These are phyloP conservation scores for Aureobasidium sp. DNA, from an alignment of 2,329 filamentous ascomycete genomes.

Conservation along the genomic window DNA sequence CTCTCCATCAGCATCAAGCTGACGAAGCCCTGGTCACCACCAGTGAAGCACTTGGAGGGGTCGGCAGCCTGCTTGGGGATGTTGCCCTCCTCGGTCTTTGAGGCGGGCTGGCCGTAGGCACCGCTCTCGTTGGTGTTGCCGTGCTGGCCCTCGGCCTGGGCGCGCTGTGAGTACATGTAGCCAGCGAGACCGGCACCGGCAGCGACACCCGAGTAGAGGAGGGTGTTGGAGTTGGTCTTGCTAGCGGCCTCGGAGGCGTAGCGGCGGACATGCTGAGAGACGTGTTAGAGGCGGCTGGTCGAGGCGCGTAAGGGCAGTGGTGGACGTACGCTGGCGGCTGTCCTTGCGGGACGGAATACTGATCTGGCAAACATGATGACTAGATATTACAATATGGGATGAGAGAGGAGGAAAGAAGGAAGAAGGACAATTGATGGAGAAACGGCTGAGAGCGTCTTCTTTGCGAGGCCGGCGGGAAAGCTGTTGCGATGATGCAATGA, in stretches of 20 bases:
- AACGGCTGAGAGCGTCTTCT: background rate
- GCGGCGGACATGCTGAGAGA: conserved; percentile 50
- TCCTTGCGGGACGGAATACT: conserved; percentile 32
- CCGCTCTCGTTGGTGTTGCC: conserved; percentile 20
- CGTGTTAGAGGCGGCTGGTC: background rate
- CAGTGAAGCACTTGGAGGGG: conserved; percentile 53
- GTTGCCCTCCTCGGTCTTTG: conserved; percentile 30
- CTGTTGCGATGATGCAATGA: conserved; percentile 5
- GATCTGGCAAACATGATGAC: conserved; percentile 36
- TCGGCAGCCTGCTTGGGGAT: conserved; percentile 30
- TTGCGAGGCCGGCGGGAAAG: conserved; percentile 4
- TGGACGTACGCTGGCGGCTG: conserved; percentile 26
- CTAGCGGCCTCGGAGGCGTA: conserved; percentile 58
- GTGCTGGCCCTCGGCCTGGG: conserved; percentile 19
- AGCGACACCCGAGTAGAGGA: conserved; percentile 53
- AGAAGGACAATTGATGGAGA: background rate
- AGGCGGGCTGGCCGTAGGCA: conserved; percentile 19
- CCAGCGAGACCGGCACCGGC: conserved; percentile 50
- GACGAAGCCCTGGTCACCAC: conserved; percentile 84
- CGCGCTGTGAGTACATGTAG: conserved; percentile 39
- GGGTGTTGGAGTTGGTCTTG: conserved; percentile 49
- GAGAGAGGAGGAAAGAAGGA: background rate
- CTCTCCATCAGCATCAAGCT: conserved; percentile 70
- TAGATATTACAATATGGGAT: background rate
- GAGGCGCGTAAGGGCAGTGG: conserved; percentile 10